These are phyloP conservation scores for Pascua sp. DNA, from an alignment of 1,284 basidiomycete genomes.

Conservation along the genomic window DNA sequence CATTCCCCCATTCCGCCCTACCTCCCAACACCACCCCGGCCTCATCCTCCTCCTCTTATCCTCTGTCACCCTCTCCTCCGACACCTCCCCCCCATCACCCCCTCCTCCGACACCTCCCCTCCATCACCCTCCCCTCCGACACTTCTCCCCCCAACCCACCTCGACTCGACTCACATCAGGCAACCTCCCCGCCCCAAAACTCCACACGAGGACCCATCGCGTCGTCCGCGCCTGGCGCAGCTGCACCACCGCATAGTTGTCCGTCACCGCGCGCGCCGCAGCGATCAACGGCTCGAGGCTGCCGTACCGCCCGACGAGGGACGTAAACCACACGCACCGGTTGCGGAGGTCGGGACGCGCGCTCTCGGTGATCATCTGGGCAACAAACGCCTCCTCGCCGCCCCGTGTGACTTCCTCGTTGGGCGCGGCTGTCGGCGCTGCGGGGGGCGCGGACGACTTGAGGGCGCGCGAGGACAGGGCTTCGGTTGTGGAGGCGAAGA, in stretches of 20 bases:
- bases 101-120: too few relatives aligned
- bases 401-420: conserved; percentile 83
- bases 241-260: conserved; percentile 79
- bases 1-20: too few relatives aligned
- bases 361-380: conserved; percentile 73
- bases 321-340: conserved; percentile 68
- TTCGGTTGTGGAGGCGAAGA: conserved; percentile 72
- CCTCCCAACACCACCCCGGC: too few relatives aligned
- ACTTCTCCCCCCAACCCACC: background rate
- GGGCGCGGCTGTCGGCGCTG: conserved; percentile 75
- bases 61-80: background rate
- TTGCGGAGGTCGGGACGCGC: conserved; percentile 41
- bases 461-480: conserved; percentile 58
- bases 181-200: conserved; percentile 60
- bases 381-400: conserved; percentile 77
- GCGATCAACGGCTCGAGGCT: conserved; percentile 64
- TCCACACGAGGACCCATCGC: conserved; percentile 88
- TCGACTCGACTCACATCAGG: conserved; percentile 63
- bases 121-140: background rate
- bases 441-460: conserved; percentile 64
- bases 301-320: conserved; percentile 80
- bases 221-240: conserved; percentile 79
- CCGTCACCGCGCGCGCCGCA: conserved; percentile 60
- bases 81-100: too few relatives aligned
- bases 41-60: too few relatives aligned